Evolutionary conservation across 495 filamentous ascomycete species (phyloP).

Genomic region (Haplographium delicatum): DNA sequence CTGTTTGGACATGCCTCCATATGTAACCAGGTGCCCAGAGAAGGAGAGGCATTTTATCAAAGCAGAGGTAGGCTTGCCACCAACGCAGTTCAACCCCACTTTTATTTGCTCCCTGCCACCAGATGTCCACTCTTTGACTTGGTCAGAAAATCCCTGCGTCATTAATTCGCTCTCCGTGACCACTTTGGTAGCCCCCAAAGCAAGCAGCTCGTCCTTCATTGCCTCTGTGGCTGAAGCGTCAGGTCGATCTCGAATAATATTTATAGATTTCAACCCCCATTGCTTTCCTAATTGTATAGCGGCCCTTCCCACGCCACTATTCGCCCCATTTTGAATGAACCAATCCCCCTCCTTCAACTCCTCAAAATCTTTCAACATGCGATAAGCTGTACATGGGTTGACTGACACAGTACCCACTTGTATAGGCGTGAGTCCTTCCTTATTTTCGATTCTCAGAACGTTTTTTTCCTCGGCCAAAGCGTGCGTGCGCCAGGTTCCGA

Average conservation of each 20-base stretch:
- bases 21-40: constrained; percentile 77
- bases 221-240: constrained; percentile 55
- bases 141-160: constrained; percentile 53
- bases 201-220: constrained; percentile 64
- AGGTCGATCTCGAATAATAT: constrained; percentile 69
- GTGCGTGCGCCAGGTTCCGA: constrained; percentile 93
- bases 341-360: constrained; percentile 66
- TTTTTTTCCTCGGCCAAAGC: constrained; percentile 58
- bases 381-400: constrained; percentile 89
- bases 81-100: constrained; percentile 89
- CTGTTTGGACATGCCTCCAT: constrained; percentile 89
- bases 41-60: constrained; percentile 63
- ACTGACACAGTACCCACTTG: constrained; percentile 84
- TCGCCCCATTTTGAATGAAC: constrained; percentile 96
- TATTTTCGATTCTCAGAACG: constrained; percentile 63
- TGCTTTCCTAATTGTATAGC: constrained; percentile 76
- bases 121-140: constrained; percentile 63
- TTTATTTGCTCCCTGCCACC: constrained; percentile 62
- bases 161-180: constrained; percentile 71
- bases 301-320: constrained; percentile 82
- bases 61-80: constrained; percentile 72
- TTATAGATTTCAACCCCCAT: constrained; percentile 86
- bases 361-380: constrained; percentile 84
- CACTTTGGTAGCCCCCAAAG: constrained; percentile 73
- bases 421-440: constrained; percentile 57